Percentiles rank a stretch among this genome's conserved stretches.
Evolutionary conservation across 192 early-diverging fungal genomes (phyloP).

Genomic region (Backusella tarrabulga): DNA sequence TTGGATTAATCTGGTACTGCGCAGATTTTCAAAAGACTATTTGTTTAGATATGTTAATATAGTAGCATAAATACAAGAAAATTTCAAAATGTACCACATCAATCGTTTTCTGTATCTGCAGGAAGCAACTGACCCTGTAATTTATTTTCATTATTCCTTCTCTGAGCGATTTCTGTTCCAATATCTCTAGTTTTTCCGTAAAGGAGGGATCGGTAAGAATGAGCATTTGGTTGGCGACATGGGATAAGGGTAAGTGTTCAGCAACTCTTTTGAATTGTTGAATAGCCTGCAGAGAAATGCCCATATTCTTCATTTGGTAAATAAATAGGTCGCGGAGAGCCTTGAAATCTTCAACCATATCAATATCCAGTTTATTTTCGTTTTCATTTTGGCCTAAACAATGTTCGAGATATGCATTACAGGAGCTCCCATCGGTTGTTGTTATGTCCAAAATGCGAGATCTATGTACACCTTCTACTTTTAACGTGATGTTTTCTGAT

Average conservation of each 20-base stretch:
- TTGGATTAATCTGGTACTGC: not conserved
- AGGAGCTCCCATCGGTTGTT: conserved; percentile 33
- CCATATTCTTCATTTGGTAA: not conserved
- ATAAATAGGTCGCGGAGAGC: not conserved
- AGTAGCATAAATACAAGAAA: not conserved
- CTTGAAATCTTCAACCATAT: not conserved
- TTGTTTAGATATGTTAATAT: not conserved
- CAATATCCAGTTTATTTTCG: not conserved
- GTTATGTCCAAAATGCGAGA: conserved; percentile 52
- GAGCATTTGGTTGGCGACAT: conserved; percentile 64
- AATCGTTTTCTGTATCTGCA: not conserved
- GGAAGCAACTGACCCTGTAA: not conserved
- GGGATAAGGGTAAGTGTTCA: conserved; percentile 47
- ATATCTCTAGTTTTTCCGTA: conserved; percentile 66
- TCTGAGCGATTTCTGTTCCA: conserved; percentile 51
- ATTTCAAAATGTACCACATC: not conserved
- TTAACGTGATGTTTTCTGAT: conserved; percentile 48
- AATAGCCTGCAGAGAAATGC: conserved; percentile 22
- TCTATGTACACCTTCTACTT: conserved; percentile 58
- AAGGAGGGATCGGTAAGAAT: conserved; percentile 64
- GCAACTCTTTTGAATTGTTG: conserved; percentile 60
- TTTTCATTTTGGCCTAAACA: conserved; percentile 33
- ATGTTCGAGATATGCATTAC: conserved; percentile 50
- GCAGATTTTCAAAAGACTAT: not conserved
- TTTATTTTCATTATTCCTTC: conserved; percentile 39